Percentiles rank a stretch among this genome's conserved stretches.
Conservation (phyloP, 176 grass and related monocot species). For the Musa troglodytarum region DNA sequence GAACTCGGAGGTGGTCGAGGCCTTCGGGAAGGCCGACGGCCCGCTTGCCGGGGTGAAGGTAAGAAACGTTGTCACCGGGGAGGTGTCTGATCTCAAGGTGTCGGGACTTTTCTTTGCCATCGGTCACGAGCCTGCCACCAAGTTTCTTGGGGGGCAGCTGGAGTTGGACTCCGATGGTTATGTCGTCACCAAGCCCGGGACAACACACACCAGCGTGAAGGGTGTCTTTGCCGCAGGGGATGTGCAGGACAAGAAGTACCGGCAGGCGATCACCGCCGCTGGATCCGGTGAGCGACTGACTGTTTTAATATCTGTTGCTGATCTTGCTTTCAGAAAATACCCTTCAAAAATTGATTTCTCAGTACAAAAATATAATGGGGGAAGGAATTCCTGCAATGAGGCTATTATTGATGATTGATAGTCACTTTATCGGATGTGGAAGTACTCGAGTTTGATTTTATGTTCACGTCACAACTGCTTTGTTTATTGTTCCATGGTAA, state of each 20-base stretch:
- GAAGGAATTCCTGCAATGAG: too few species aligned
- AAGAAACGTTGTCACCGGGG: conserved; percentile 49
- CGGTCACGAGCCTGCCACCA: conserved; percentile 82
- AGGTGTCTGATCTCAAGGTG: conserved; percentile 58
- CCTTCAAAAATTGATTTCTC: not conserved
- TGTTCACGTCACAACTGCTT: too few species aligned
- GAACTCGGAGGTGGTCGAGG: conserved; percentile 85
- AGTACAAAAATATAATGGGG: not conserved
- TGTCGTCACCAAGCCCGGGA: conserved; percentile 54
- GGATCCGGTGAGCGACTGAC: conserved; percentile 47
- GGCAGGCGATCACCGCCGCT: conserved; percentile 82
- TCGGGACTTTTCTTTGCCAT: conserved; percentile 90
- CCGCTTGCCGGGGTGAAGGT: conserved; percentile 69
- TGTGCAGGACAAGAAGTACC: conserved; percentile 92
- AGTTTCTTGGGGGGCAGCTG: conserved; percentile 86
- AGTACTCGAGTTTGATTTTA: too few species aligned
- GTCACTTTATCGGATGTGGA: not conserved
- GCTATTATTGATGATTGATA: not conserved
- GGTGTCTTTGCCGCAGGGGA: conserved; percentile 88
- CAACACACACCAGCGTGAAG: conserved; percentile 77
- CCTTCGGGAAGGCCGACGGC: conserved; percentile 38
- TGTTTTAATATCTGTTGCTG: not conserved
- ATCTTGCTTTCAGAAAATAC: not conserved
- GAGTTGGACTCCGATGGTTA: conserved; percentile 79
- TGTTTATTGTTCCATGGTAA: too few species aligned